Evolutionary conservation across 164 flowering plant genomes (phyloP).

Genomic region (Houttuynia cordata): DNA sequence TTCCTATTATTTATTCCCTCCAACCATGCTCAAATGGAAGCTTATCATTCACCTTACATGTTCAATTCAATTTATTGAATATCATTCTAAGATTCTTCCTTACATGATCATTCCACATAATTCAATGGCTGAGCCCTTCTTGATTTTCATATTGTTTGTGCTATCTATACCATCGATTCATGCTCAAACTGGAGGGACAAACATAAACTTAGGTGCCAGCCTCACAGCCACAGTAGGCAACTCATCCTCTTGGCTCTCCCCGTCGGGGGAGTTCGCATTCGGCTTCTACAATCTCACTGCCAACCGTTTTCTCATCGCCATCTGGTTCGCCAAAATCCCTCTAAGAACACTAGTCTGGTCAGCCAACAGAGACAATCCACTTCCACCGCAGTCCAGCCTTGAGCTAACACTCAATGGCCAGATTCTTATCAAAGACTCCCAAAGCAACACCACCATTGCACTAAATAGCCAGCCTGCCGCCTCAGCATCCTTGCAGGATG

Average conservation of each 20-base stretch:
- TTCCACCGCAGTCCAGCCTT: slow-evolving; percentile 9
- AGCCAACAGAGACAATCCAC: slow-evolving; percentile 19
- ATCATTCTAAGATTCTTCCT: no score
- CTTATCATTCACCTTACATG: no score
- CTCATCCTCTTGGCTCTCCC: slow-evolving; percentile 20
- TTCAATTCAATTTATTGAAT: no score
- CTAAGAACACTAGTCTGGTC: slow-evolving; percentile 23
- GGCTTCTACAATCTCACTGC: slow-evolving; percentile 17
- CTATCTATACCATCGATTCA: background rate
- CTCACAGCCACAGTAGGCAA: slow-evolving; percentile 7
- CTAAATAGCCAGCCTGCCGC: slow-evolving; percentile 1
- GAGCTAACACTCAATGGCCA: slow-evolving; percentile 7
- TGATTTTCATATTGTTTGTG: background rate
- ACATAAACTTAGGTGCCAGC: slow-evolving; percentile 7
- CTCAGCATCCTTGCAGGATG: slow-evolving; percentile 15
- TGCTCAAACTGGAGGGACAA: background rate
- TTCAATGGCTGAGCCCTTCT: background rate
- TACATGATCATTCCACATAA: no score
- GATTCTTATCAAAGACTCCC: slow-evolving; percentile 7
- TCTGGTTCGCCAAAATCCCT: slow-evolving; percentile 24
- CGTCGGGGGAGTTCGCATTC: slow-evolving; percentile 21
- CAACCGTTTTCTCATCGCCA: slow-evolving; percentile 16
- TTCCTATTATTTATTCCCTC: no score
- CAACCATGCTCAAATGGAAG: no score
- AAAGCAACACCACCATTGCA: background rate